Percentiles rank a stretch among this genome's conserved stretches.
These are phyloP conservation scores for Cytospora leucostoma DNA, from an alignment of 2,329 filamentous ascomycete genomes.

Conservation along the genomic window DNA sequence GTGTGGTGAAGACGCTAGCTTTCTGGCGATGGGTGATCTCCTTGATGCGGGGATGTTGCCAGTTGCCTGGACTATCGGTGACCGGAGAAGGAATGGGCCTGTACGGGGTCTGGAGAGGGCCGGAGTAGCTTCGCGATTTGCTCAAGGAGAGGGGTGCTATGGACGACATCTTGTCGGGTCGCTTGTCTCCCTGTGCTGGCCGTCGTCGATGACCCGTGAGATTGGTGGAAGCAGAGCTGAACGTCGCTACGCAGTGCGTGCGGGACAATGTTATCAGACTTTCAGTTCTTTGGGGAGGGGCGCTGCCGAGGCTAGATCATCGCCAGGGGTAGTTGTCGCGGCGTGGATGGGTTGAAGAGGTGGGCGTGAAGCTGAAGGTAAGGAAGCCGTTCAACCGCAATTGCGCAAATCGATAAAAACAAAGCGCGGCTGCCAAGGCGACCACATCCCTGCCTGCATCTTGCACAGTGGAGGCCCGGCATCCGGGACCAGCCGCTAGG, in stretches of 20 bases:
- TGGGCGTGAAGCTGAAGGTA: conserved; percentile 1
- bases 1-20: conserved; percentile 74
- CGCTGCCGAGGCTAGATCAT: conserved; percentile 18
- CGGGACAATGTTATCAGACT: not conserved
- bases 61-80: conserved; percentile 71
- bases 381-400: conserved; percentile 7
- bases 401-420: conserved; percentile 22
- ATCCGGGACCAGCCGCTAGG: conserved; percentile 21
- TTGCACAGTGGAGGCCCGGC: conserved; percentile 1
- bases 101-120: conserved; percentile 29
- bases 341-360: conserved; percentile 1
- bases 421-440: conserved; percentile 22
- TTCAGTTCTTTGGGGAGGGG: not conserved
- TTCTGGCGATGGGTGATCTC: conserved; percentile 84
- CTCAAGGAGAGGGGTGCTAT: conserved; percentile 29
- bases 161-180: conserved; percentile 36
- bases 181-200: not conserved
- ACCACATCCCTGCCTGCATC: conserved; percentile 17
- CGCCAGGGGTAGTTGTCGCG: conserved; percentile 14
- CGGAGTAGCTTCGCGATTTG: conserved; percentile 24
- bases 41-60: conserved; percentile 85
- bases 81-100: conserved; percentile 34
- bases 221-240: not conserved
- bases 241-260: not conserved
- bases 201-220: not conserved